These are phyloP conservation scores for Penicillium nucicola DNA, from an alignment of 495 filamentous ascomycete genomes.

Conservation along the genomic window DNA sequence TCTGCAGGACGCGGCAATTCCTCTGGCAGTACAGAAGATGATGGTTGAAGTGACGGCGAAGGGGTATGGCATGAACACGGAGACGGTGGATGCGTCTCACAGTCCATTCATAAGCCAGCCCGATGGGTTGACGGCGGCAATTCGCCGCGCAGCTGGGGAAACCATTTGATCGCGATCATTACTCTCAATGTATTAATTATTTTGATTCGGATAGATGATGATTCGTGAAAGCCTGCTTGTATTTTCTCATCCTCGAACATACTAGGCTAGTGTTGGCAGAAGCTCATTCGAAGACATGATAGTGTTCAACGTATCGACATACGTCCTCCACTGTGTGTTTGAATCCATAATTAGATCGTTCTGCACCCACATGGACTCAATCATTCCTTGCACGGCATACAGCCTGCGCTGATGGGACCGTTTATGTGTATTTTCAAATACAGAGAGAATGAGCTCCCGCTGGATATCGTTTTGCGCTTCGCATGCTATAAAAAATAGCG, in stretches of 20 bases:
- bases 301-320: neutral
- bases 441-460: neutral
- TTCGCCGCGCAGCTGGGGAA: slow-evolving; percentile 16
- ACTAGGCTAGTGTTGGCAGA: neutral
- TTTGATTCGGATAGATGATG: too few relatives aligned
- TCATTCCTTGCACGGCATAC: neutral
- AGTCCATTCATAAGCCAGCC: slow-evolving; percentile 29
- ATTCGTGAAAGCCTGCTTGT: too few relatives aligned
- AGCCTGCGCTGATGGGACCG: neutral
- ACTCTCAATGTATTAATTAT: too few relatives aligned
- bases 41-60: slow-evolving; percentile 18
- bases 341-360: neutral
- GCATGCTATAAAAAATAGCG: slow-evolving; percentile 7
- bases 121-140: slow-evolving; percentile 11
- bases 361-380: slow-evolving; percentile 5
- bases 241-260: too few relatives aligned
- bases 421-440: slow-evolving; percentile 5
- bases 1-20: slow-evolving; percentile 40
- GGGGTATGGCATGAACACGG: slow-evolving; percentile 14
- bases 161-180: slow-evolving; percentile 2
- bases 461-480: slow-evolving; percentile 7
- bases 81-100: slow-evolving; percentile 25
- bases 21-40: slow-evolving; percentile 31
- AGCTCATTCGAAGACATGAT: slow-evolving; percentile 1
- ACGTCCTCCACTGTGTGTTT: neutral